phyloP scores from a whole-genome alignment of 805 yeast species.

The Ogataea sp. region DNA sequence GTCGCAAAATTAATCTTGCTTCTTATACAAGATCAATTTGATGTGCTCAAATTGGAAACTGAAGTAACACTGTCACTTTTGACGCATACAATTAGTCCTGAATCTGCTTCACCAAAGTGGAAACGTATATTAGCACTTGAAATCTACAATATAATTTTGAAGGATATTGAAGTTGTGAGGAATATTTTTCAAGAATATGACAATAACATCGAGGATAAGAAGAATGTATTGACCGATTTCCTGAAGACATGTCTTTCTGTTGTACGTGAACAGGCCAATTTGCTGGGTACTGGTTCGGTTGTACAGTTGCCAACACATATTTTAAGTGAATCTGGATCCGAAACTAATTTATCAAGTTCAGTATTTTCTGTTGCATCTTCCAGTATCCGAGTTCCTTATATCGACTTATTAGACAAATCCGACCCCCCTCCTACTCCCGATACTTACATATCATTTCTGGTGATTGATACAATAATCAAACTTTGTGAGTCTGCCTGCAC shows the following conservation, averaged over 20 bases:
- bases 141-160: constrained; percentile 50
- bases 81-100: constrained; percentile 60
- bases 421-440: constrained; percentile 68
- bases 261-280: constrained; percentile 21
- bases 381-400: constrained; percentile 39
- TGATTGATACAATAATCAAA: constrained; percentile 42
- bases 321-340: too few species aligned
- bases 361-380: neutral
- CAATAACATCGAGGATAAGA: constrained; percentile 35
- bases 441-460: constrained; percentile 53
- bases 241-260: constrained; percentile 34
- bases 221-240: constrained; percentile 52
- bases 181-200: constrained; percentile 60
- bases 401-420: constrained; percentile 73
- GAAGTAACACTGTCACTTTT: constrained; percentile 74
- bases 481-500: constrained; percentile 65
- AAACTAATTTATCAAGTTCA: too few species aligned
- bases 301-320: constrained; percentile 24
- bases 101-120: constrained; percentile 57
- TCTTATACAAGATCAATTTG: constrained; percentile 53
- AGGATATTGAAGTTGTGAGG: constrained; percentile 45
- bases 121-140: constrained; percentile 69
- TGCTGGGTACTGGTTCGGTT: constrained; percentile 28
- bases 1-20: constrained; percentile 65
- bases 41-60: constrained; percentile 61